phyloP scores from a whole-genome alignment of 2,329 filamentous ascomycete genomes.

The Paecilomyces niveus region DNA sequence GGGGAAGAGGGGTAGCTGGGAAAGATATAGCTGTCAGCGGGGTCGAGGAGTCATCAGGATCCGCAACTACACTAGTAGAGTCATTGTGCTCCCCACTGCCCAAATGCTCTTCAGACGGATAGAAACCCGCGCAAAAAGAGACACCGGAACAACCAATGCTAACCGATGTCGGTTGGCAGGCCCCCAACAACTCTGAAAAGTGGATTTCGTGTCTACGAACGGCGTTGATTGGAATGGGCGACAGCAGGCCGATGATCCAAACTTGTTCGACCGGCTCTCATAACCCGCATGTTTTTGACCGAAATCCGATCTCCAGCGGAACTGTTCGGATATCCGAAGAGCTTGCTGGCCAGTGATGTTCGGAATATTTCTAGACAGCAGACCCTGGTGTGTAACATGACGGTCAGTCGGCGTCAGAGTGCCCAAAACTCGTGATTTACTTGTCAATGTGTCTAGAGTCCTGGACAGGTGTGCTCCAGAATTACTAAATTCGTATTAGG shows the following conservation, averaged over 20 bases:
- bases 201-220: not conserved
- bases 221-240: not conserved
- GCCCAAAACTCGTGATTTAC: not conserved
- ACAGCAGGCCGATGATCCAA: not conserved
- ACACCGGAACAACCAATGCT: not conserved
- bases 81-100: not conserved
- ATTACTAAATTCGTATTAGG: too few relatives aligned
- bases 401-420: too few relatives aligned
- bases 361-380: not conserved
- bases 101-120: not conserved
- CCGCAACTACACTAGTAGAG: not conserved
- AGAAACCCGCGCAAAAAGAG: not conserved
- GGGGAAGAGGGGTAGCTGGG: not conserved
- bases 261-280: not conserved
- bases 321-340: not conserved
- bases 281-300: not conserved
- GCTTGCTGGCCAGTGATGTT: not conserved
- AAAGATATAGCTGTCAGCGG: not conserved
- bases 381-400: too few relatives aligned
- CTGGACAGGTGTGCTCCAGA: not conserved
- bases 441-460: not conserved
- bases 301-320: not conserved
- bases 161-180: not conserved
- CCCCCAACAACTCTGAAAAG: not conserved
- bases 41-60: too few relatives aligned